phyloP scores from a whole-genome alignment of 1,284 basidiomycete genomes.

The Paramarasmius palmivorus region DNA sequence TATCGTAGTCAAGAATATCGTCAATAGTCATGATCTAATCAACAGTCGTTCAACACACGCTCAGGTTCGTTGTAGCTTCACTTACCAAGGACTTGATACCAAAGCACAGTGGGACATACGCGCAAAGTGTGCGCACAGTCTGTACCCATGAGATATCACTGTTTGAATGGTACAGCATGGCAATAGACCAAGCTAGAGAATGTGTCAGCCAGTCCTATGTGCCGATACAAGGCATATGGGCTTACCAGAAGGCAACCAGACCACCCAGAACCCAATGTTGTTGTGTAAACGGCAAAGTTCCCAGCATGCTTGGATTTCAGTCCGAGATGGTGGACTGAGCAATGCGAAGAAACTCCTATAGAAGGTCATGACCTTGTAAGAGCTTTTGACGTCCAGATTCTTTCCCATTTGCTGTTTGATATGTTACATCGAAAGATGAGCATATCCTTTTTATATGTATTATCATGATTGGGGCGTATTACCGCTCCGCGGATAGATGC shows the following conservation, averaged over 20 bases:
- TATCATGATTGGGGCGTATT: too few relatives aligned
- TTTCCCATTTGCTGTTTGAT: too few relatives aligned
- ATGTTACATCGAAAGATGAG: too few relatives aligned
- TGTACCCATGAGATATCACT: conserved; percentile 17
- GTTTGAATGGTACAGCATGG: conserved; percentile 29
- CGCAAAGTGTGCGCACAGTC: conserved; percentile 16
- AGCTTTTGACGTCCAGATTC: too few relatives aligned
- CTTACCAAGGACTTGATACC: conserved; percentile 32
- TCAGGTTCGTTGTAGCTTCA: conserved; percentile 1
- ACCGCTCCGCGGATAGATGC: too few relatives aligned
- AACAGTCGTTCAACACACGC: background rate
- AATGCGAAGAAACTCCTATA: too few relatives aligned
- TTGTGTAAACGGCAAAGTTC: conserved; percentile 31
- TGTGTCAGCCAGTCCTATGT: background rate
- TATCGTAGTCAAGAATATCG: conserved; percentile 30
- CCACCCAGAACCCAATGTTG: conserved; percentile 33
- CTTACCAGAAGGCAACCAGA: conserved; percentile 29
- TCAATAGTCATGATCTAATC: conserved; percentile 36
- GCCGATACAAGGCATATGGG: background rate
- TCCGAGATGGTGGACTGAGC: too few relatives aligned
- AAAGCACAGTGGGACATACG: conserved; percentile 30
- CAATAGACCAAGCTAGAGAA: conserved; percentile 28
- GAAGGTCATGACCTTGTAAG: too few relatives aligned
- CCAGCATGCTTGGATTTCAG: conserved; percentile 27
- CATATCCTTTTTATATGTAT: too few relatives aligned